A percentile compares a stretch with the other conserved stretches of the same genome.
Evolutionary conservation across 805 yeast species (phyloP).

Genomic region (Tetrapisispora namnaoensis): DNA sequence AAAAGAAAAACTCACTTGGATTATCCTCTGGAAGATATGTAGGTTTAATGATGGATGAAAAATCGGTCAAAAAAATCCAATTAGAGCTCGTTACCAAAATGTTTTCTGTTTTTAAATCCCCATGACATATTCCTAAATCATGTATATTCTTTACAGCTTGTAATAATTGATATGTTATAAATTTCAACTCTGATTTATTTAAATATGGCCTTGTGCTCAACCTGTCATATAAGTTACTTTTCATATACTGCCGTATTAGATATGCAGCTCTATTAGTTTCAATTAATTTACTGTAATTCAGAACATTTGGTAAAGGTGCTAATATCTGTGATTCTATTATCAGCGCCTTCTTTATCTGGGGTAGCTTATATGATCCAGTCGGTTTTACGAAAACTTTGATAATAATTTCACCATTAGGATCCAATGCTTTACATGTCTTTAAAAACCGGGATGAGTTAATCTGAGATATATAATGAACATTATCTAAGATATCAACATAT

Average conservation of each 20-base stretch:
- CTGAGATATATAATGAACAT: conserved; percentile 64
- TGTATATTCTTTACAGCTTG: conserved; percentile 59
- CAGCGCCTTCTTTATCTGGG: conserved; percentile 27
- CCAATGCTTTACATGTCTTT: conserved; percentile 75
- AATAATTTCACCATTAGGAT: conserved; percentile 59
- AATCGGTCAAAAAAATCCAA: conserved; percentile 76
- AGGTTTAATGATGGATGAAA: conserved; percentile 71
- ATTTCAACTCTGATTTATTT: conserved; percentile 67
- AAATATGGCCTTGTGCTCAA: conserved; percentile 81
- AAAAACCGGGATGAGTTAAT: conserved; percentile 76
- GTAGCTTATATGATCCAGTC: conserved; percentile 16
- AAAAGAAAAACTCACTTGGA: conserved; percentile 85
- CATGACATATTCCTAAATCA: conserved; percentile 55
- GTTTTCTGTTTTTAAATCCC: conserved; percentile 89
- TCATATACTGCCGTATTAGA: conserved; percentile 69
- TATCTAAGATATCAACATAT: conserved; percentile 69
- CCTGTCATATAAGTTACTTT: conserved; percentile 78
- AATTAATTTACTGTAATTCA: conserved; percentile 63
- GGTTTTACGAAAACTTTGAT: conserved; percentile 82
- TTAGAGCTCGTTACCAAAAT: conserved; percentile 80
- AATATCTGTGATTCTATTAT: conserved; percentile 31
- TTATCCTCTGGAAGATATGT: conserved; percentile 80
- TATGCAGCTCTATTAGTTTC: conserved; percentile 93
- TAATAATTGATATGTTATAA: conserved; percentile 75
- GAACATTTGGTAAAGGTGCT: conserved; percentile 45